Evolutionary conservation across 2,329 filamentous ascomycete genomes (phyloP), one percentile per base, ranked within the genome.

Genomic region (Alternaria burnsii): DNA sequence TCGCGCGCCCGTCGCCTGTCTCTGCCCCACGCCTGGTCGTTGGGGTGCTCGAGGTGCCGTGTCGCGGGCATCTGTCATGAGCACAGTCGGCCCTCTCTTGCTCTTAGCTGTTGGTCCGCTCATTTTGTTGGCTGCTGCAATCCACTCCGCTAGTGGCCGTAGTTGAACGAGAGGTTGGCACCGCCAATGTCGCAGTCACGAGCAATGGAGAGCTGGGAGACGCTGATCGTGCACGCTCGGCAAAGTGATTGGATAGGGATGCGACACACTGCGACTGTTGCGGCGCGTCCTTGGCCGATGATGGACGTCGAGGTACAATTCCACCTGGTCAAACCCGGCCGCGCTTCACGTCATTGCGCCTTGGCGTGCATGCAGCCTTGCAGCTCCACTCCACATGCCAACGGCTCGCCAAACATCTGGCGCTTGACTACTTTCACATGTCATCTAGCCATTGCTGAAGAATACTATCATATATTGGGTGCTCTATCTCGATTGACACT

Each of bases 1-100:
- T 83, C 88, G 94, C 68, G 65, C 71, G 42, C 38, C 74, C 55
- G 70, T 67, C 2, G 67, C 63, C n/a, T 79, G 77, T 50, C 79
- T 74, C 52, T 77, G 79, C 24, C 74, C 62, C 5, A 61, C 53
- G 5, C 67, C 50, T n/a, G 65, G 63, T 50, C 67, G 67, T 59
- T 60, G 65, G 10, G 59, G 65, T 32, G 70, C 63, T 72, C 76
- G 56, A 63, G 65, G 56, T 67, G 71, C 58, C 12, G 73, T 79
- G 73, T 88, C 85, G 59, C 86, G 82, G 54, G 86, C 78, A 68
- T 88, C 86, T 44, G 85, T 88, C 67, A 88, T 86, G 46, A 78
- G 66, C 63, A 77, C 75, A 43, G 76, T 77, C n/a, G 76, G 76
- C 47, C 76, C 75, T 59, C 76, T 67, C 65, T 79, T 78, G 68